phyloP scores from a whole-genome alignment of 2,329 filamentous ascomycete species.

The Cladosporium sp. region DNA sequence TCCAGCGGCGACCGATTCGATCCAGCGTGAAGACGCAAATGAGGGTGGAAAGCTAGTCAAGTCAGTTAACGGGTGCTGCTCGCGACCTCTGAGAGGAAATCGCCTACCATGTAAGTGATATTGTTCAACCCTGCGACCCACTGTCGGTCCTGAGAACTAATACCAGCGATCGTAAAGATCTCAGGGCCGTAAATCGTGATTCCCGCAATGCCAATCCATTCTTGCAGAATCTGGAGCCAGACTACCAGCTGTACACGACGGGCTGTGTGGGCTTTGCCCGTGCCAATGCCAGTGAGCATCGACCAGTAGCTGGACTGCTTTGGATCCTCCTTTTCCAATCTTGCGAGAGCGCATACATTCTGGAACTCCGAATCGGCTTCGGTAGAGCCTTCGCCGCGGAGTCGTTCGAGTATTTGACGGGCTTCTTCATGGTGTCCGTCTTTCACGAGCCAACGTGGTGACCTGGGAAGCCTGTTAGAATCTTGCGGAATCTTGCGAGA shows the following conservation, averaged over 20 bases:
- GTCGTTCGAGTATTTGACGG: conserved; percentile 56
- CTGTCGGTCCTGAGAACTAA: conserved; percentile 31
- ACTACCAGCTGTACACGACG: conserved; percentile 35
- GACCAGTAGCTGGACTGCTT: conserved; percentile 26
- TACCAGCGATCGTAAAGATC: conserved; percentile 32
- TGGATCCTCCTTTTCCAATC: conserved; percentile 48
- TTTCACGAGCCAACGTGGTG: conserved; percentile 63
- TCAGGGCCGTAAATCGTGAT: conserved; percentile 34
- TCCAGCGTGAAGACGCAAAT: conserved; percentile 34
- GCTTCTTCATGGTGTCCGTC: conserved; percentile 63
- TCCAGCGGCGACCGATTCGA: conserved; percentile 29
- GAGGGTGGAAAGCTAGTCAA: conserved; percentile 23
- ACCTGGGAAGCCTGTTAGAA: conserved; percentile 25
- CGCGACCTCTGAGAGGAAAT: not conserved
- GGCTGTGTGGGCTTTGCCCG: conserved; percentile 31
- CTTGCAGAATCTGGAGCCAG: conserved; percentile 37
- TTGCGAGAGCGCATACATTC: conserved; percentile 61
- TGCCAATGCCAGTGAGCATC: conserved; percentile 29
- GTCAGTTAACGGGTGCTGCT: not conserved
- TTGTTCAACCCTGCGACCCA: conserved; percentile 40
- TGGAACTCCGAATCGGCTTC: conserved; percentile 60
- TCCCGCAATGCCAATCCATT: conserved; percentile 31
- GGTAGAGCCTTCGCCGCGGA: conserved; percentile 50
- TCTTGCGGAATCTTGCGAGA: no score
- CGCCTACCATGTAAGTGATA: conserved; percentile 28